Evolutionary conservation across 140 eudicot species (phyloP).

Genomic region (Stevia rebaudiana): DNA sequence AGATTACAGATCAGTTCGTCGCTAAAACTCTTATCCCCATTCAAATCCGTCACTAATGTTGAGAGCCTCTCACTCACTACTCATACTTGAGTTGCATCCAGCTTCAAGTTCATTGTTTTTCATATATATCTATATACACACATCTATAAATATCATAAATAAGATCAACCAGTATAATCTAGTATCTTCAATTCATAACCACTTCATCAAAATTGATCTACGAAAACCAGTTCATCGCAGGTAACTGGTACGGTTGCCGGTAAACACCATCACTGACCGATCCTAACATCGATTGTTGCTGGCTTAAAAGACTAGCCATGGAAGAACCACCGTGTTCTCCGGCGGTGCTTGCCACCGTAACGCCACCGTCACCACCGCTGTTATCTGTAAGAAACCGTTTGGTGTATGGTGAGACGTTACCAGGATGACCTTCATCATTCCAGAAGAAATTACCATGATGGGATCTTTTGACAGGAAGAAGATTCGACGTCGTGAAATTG

Average conservation of each 20-base stretch:
- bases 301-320: conserved; percentile 39
- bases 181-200: conserved; percentile 17
- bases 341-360: conserved; percentile 11
- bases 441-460: conserved; percentile 45
- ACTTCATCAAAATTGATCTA: conserved; percentile 26
- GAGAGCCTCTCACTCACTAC: conserved; percentile 8
- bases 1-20: conserved; percentile 23
- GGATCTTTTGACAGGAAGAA: conserved; percentile 34
- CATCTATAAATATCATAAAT: conserved; percentile 18
- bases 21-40: conserved; percentile 9
- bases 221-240: conserved; percentile 59
- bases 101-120: no score
- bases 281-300: conserved; percentile 54
- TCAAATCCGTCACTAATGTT: conserved; percentile 13
- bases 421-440: conserved; percentile 44
- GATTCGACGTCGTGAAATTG: conserved; percentile 14
- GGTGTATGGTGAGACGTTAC: conserved; percentile 28
- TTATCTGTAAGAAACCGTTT: conserved; percentile 45
- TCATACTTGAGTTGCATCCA: neutral
- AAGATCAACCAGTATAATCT: conserved; percentile 10
- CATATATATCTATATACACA: conserved; percentile 14
- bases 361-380: conserved; percentile 18
- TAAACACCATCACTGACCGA: conserved; percentile 51
- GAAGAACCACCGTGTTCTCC: conserved; percentile 31
- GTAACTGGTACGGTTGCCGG: conserved; percentile 40